Conservation (phyloP, 305 asterid species). For the Solanum hybrid region DNA sequence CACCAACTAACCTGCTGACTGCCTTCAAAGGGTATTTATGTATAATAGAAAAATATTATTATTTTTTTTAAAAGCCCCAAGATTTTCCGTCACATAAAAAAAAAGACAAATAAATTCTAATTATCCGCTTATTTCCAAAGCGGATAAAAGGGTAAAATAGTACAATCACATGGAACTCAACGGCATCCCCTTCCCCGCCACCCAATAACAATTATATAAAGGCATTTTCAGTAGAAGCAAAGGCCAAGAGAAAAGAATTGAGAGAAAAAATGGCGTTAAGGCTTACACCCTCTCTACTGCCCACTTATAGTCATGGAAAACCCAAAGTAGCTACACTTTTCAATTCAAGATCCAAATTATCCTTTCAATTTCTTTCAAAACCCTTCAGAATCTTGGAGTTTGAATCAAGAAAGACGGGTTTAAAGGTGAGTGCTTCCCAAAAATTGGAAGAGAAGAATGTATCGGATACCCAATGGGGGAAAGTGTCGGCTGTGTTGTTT, state of each 20-base stretch:
- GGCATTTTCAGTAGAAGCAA: background rate
- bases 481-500: slow-evolving; percentile 87
- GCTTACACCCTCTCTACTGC: slow-evolving; percentile 27
- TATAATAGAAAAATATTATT: background rate
- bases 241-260: background rate
- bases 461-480: slow-evolving; percentile 50
- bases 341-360: slow-evolving; percentile 24
- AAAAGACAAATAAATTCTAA: background rate
- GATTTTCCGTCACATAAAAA: background rate
- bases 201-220: slow-evolving; percentile 6
- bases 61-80: background rate
- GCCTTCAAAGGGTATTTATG: no score
- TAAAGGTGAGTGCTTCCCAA: slow-evolving; percentile 41
- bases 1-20: no score
- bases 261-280: slow-evolving; percentile 44
- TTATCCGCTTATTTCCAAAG: background rate
- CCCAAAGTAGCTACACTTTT: slow-evolving; percentile 26
- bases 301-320: slow-evolving; percentile 24
- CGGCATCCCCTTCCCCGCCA: slow-evolving; percentile 25
- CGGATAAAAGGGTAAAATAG: slow-evolving; percentile 10
- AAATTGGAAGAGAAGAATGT: slow-evolving; percentile 52
- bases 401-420: slow-evolving; percentile 15
- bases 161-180: background rate
- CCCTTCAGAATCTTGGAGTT: slow-evolving; percentile 4
- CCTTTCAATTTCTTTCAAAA: slow-evolving; percentile 12